phyloP scores from a whole-genome alignment of 1,284 basidiomycete genomes.

The Fomitopsis palustris region DNA sequence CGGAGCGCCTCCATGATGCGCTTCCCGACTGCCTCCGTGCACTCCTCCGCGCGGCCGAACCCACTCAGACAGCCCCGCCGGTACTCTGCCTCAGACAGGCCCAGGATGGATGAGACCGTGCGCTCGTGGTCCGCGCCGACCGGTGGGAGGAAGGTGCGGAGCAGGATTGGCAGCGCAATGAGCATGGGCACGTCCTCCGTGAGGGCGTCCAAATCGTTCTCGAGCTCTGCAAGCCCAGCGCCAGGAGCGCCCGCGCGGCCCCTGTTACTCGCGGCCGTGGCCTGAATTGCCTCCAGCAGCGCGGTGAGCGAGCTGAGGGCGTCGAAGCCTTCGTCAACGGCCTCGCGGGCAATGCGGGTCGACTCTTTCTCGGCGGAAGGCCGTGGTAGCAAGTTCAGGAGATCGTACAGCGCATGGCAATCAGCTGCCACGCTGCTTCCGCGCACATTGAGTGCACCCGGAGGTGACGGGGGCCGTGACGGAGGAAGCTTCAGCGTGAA shows the following conservation, averaged over 20 bases:
- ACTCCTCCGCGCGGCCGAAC: conserved; percentile 75
- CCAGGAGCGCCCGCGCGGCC: conserved; percentile 7
- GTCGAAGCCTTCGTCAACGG: conserved; percentile 71
- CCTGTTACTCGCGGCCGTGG: conserved; percentile 3
- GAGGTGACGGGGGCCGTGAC: conserved; percentile 66
- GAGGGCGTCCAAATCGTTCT: conserved; percentile 37
- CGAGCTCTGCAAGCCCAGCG: conserved; percentile 35
- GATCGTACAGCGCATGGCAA: conserved; percentile 53
- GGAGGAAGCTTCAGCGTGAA: conserved; percentile 68
- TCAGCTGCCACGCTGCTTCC: conserved; percentile 48
- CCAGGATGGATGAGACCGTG: conserved; percentile 51
- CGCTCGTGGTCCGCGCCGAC: conserved; percentile 20
- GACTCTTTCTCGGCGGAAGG: conserved; percentile 45
- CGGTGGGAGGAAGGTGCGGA: conserved; percentile 37
- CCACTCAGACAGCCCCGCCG: conserved; percentile 64
- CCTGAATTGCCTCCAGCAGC: conserved; percentile 50
- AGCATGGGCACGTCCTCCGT: conserved; percentile 65
- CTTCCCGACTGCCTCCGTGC: conserved; percentile 52
- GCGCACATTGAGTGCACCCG: conserved; percentile 24
- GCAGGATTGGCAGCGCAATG: conserved; percentile 63
- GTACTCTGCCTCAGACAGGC: conserved; percentile 59
- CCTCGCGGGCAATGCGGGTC: conserved; percentile 60
- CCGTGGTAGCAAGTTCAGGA: conserved; percentile 57
- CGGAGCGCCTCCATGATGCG: conserved; percentile 50
- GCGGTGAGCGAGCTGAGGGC: conserved; percentile 53